Conservation (phyloP, 2,329 filamentous ascomycete species). For the Chaetothyriales sp. region DNA sequence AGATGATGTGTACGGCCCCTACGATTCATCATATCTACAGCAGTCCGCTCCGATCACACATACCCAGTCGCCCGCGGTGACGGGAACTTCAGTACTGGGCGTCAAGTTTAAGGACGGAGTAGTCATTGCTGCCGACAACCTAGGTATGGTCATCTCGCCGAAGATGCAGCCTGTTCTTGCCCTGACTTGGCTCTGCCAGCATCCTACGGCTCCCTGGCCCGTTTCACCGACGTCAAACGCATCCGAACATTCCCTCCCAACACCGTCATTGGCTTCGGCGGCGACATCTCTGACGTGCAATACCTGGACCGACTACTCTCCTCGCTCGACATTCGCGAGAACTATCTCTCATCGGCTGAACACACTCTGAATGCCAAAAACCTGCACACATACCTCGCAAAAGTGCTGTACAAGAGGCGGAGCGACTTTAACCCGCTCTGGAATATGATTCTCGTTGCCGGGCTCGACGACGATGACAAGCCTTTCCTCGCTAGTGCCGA, state of each 20-base stretch:
- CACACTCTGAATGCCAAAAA: slow-evolving; percentile 70
- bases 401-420: slow-evolving; percentile 90
- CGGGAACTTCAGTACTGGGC: slow-evolving; percentile 86
- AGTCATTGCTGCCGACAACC: slow-evolving; percentile 91
- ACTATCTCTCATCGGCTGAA: slow-evolving; percentile 49
- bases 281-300: slow-evolving; percentile 98
- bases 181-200: slow-evolving; percentile 38
- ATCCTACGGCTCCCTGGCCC: slow-evolving; percentile 91
- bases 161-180: not conserved
- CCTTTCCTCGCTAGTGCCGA: slow-evolving; percentile 90
- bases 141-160: slow-evolving; percentile 47
- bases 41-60: slow-evolving; percentile 59
- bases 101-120: slow-evolving; percentile 95
- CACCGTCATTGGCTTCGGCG: slow-evolving; percentile 82
- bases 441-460: slow-evolving; percentile 88
- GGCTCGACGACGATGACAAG: slow-evolving; percentile 62
- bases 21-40: slow-evolving; percentile 76
- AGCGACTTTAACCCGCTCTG: slow-evolving; percentile 94
- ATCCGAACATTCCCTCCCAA: slow-evolving; percentile 75
- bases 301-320: slow-evolving; percentile 84
- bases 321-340: slow-evolving; percentile 75
- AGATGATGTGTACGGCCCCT: slow-evolving; percentile 91
- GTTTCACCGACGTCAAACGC: slow-evolving; percentile 93
- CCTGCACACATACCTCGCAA: slow-evolving; percentile 89
- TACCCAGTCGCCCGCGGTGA: slow-evolving; percentile 86